A percentile compares a stretch with the other conserved stretches of the same genome.
Conservation (phyloP, 306 rosid genomes). For the apple (Malus domestica) region ASM211411v1 NC_041789.1:21435001-21435500, state of each 20-base stretch:
- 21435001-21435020: no score
- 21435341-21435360: background rate
- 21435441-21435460: background rate
- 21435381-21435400: background rate
- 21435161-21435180: conserved; percentile 13
- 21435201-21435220: background rate
- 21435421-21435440: background rate
- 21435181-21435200: background rate
- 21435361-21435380: background rate
- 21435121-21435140: background rate
- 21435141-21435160: background rate
- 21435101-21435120: no score
- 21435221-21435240: background rate
- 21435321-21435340: no score
- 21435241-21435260: background rate
- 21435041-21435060: no score
- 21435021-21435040: no score
- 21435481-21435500: background rate
- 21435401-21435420: background rate
- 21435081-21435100: no score
- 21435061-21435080: no score
- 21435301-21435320: no score
- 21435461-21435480: background rate
- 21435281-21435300: background rate
- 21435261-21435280: background rate